phyloP scores from a whole-genome alignment of 2,329 filamentous ascomycete genomes.

The Botrytis hyacinthi region DNA sequence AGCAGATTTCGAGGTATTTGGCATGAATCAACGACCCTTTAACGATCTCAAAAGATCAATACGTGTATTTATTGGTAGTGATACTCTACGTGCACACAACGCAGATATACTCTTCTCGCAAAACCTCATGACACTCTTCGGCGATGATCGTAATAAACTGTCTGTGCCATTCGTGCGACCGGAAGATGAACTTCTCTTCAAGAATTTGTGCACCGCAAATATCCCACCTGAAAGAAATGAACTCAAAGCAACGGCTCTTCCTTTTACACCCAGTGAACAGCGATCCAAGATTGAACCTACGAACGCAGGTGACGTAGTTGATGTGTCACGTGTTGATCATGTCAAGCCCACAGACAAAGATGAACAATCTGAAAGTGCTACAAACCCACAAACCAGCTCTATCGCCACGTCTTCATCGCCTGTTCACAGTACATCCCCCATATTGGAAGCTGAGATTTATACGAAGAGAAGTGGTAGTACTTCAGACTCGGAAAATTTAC shows the following conservation, averaged over 20 bases:
- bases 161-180: slow-evolving; percentile 90
- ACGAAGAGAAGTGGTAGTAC: slow-evolving; percentile 22
- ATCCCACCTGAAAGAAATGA: slow-evolving; percentile 55
- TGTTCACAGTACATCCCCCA: slow-evolving; percentile 19
- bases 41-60: slow-evolving; percentile 60
- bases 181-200: slow-evolving; percentile 81
- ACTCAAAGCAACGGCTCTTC: slow-evolving; percentile 47
- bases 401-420: slow-evolving; percentile 24
- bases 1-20: slow-evolving; percentile 73
- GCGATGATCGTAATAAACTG: slow-evolving; percentile 81
- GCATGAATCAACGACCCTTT: slow-evolving; percentile 52
- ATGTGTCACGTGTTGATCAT: slow-evolving; percentile 19
- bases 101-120: slow-evolving; percentile 91
- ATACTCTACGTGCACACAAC: slow-evolving; percentile 79
- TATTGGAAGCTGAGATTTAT: slow-evolving; percentile 26
- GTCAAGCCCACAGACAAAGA: slow-evolving; percentile 23
- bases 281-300: slow-evolving; percentile 29
- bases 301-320: slow-evolving; percentile 18
- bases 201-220: slow-evolving; percentile 66
- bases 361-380: slow-evolving; percentile 16
- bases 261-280: slow-evolving; percentile 36
- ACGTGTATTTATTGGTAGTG: slow-evolving; percentile 86
- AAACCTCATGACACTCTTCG: slow-evolving; percentile 82
- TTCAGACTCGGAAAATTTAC: slow-evolving; percentile 29
- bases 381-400: slow-evolving; percentile 28